Conservation (phyloP, 805 yeast species). For the Candida sonorensis region DNA sequence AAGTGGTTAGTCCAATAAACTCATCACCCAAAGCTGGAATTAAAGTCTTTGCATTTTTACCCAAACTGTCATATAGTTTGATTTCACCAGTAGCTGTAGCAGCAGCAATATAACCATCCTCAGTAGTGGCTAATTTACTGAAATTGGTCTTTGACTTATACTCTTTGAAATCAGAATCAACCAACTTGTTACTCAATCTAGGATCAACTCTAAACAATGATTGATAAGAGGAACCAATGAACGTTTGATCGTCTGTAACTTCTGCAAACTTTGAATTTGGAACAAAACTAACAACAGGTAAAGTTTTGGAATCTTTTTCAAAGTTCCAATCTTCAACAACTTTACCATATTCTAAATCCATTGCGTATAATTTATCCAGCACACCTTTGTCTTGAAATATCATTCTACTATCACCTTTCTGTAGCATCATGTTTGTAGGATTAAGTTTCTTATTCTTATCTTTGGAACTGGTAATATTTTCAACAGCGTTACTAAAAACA, state of each 20-base stretch:
- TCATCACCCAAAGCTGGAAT: conserved; percentile 81
- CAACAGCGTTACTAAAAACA: conserved; percentile 62
- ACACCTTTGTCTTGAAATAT: conserved; percentile 51
- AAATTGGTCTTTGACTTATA: conserved; percentile 53
- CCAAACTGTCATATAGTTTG: conserved; percentile 64
- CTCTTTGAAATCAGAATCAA: conserved; percentile 44
- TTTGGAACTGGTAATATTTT: conserved; percentile 42
- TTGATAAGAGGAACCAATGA: conserved; percentile 61
- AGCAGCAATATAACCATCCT: conserved; percentile 65
- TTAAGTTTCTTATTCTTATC: conserved; percentile 37
- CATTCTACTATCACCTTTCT: conserved; percentile 64
- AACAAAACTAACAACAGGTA: conserved; percentile 51
- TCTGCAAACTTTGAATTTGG: conserved; percentile 74
- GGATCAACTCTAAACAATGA: conserved; percentile 78
- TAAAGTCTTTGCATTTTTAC: conserved; percentile 68
- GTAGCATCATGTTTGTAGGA: conserved; percentile 70
- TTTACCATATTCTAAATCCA: conserved; percentile 77
- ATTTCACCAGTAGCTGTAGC: conserved; percentile 74
- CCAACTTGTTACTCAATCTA: conserved; percentile 57
- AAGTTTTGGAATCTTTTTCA: conserved; percentile 23
- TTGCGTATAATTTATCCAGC: conserved; percentile 45
- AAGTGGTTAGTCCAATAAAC: conserved; percentile 58
- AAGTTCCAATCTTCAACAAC: conserved; percentile 84
- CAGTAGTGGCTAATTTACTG: conserved; percentile 63
- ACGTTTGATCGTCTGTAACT: conserved; percentile 63